Base-by-base conservation (phyloP, 2,329 filamentous ascomycete genomes). In the Penicillium occitanis region DNA sequence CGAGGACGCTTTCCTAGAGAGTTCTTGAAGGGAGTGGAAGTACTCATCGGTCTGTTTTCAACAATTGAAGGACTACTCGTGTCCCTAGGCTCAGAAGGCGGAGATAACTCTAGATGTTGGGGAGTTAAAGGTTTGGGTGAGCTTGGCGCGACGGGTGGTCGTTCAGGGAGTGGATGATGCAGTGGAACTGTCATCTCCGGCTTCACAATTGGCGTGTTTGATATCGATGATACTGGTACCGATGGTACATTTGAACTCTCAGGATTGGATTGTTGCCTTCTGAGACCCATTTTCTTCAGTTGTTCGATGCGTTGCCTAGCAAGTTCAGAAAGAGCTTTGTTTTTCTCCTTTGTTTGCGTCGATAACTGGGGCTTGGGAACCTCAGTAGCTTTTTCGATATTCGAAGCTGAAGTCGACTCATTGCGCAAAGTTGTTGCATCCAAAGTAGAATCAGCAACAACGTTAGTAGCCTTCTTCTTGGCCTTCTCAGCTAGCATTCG, bases 301-400 rank as follows among this genome's bases (percentile, higher is more conserved):
- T 90, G 90, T 67, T 92, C 91, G 73, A 96, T 89, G 70, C 92
- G 92, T 73, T 92, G 87, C 69, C 91, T 88, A 57, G 93, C 83
- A 37, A 93, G 79, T 66, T 91, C 91, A 67, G 91, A 96, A 69
- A 92, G 86, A 19, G 86, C 87, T 73, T 89, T 87, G 37, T 81
- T 80, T 69, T 81, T 76, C 42, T 72, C 70, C 59, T 73, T 74
- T 44, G 66, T 35, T 51, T 69, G 64, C 11, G 58, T 19, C 33
- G 71, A 68, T 48, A 53, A n/a, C 4, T 61, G 63, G n/a, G 66
- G 33, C 44, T 65, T 61, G 11, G 61, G 19, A 19, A 62, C 25
- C 11, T 66, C 58, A 2, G 37, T 37, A 42, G 69, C 59, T 33
- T 68, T 68, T 3, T 68, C 67, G 25, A 22, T 22, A n/a, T n/a